Percentiles rank a stretch among this genome's conserved stretches.
These are phyloP conservation scores for Trichoderma brevicompactum DNA, from an alignment of 2,329 filamentous ascomycete genomes.

Conservation along the genomic window DNA sequence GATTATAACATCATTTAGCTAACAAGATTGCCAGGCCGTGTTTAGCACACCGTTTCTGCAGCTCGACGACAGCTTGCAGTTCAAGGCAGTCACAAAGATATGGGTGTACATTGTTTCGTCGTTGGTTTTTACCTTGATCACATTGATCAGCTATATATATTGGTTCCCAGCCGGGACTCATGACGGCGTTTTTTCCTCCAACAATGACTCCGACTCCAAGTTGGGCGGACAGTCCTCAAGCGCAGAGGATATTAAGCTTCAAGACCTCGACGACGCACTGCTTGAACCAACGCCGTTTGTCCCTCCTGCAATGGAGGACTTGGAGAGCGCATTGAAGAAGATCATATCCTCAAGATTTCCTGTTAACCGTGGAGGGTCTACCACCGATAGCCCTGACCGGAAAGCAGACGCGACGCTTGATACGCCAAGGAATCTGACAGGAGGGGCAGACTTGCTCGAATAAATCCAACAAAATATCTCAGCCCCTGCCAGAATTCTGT, in stretches of 20 bases:
- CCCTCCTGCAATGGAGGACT: background rate
- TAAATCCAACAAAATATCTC: no score
- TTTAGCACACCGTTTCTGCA: background rate
- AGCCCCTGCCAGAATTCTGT: no score
- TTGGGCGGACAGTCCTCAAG: background rate
- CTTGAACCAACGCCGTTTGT: background rate
- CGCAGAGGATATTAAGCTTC: background rate
- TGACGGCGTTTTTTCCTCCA: no score
- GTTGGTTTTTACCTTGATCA: background rate
- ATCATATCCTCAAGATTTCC: background rate
- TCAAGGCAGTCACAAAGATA: background rate
- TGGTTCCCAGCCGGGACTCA: background rate
- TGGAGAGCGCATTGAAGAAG: background rate
- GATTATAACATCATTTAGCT: background rate
- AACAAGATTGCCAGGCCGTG: background rate
- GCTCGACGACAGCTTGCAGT: background rate
- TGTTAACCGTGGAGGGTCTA: no score
- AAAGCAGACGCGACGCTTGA: no score
- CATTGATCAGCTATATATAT: background rate
- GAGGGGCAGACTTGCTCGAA: no score
- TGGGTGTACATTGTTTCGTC: background rate
- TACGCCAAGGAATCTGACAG: no score
- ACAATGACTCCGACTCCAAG: background rate
- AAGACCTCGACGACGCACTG: background rate
- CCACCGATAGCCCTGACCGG: no score